Conservation (phyloP, 2,329 filamentous ascomycete genomes). For the Xylaria sp. region DNA sequence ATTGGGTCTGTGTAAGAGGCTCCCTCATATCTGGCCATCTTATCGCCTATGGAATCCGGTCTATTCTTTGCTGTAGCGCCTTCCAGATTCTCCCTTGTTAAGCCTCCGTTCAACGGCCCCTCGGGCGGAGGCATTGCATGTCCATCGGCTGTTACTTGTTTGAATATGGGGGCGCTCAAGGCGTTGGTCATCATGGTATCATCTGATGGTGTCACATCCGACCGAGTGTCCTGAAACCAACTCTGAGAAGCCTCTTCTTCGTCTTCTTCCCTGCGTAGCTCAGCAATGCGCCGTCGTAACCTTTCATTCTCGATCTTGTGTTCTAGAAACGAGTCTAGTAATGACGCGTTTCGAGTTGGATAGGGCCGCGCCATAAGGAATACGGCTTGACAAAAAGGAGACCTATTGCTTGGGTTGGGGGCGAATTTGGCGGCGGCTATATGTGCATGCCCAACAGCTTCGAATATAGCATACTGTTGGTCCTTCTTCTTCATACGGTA, state of each 20-base stretch:
- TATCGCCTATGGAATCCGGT: constrained; percentile 82
- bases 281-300: constrained; percentile 82
- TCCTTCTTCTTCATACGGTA: constrained; percentile 84
- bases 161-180: constrained; percentile 46
- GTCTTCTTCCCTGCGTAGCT: constrained; percentile 85
- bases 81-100: constrained; percentile 84
- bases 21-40: constrained; percentile 84
- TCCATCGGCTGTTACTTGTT: constrained; percentile 54
- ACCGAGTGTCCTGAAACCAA: constrained; percentile 66
- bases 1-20: constrained; percentile 84
- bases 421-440: constrained; percentile 75
- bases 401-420: constrained; percentile 70
- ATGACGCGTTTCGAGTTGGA: constrained; percentile 83
- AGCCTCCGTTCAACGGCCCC: constrained; percentile 72
- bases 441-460: constrained; percentile 92
- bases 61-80: constrained; percentile 72
- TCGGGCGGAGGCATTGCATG: constrained; percentile 72
- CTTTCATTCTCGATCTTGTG: constrained; percentile 97
- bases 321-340: constrained; percentile 92
- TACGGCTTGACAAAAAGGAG: constrained; percentile 83
- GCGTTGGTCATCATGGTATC: constrained; percentile 52
- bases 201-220: constrained; percentile 64
- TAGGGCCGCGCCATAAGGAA: constrained; percentile 95
- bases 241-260: constrained; percentile 78
- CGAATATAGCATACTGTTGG: constrained; percentile 80